These are phyloP conservation scores for Gymnopilus junonius DNA, from an alignment of 768 basidiomycete species.

Conservation along the genomic window DNA sequence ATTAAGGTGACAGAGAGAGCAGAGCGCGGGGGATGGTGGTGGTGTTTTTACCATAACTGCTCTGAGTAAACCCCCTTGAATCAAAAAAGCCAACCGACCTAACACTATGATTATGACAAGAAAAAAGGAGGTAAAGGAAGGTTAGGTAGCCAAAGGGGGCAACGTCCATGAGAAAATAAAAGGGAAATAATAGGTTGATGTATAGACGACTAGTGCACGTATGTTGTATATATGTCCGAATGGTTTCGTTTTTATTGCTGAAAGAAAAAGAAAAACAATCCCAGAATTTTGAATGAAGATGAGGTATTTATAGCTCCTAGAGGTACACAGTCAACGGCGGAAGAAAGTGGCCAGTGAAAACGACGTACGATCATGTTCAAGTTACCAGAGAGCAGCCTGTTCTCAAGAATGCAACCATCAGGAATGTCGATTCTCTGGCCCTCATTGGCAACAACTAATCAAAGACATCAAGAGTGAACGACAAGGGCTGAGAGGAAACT, in stretches of 20 bases:
- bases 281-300: background rate
- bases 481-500: background rate
- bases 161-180: background rate
- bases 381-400: constrained; percentile 82
- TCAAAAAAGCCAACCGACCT: background rate
- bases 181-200: background rate
- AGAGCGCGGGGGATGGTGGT: background rate
- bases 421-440: constrained; percentile 84
- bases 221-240: constrained; percentile 8
- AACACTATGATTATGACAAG: background rate
- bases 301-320: constrained; percentile 20
- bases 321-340: background rate
- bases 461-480: background rate
- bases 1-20: background rate
- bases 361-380: constrained; percentile 73
- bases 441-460: constrained; percentile 74
- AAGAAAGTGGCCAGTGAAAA: background rate
- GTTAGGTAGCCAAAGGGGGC: background rate
- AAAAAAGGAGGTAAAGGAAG: background rate
- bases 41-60: background rate
- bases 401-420: constrained; percentile 80
- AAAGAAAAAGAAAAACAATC: background rate
- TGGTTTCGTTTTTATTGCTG: background rate
- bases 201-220: constrained; percentile 5
- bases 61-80: background rate